phyloP scores from a whole-genome alignment of 495 filamentous ascomycete species.

The Penicillium cataractarum region DNA sequence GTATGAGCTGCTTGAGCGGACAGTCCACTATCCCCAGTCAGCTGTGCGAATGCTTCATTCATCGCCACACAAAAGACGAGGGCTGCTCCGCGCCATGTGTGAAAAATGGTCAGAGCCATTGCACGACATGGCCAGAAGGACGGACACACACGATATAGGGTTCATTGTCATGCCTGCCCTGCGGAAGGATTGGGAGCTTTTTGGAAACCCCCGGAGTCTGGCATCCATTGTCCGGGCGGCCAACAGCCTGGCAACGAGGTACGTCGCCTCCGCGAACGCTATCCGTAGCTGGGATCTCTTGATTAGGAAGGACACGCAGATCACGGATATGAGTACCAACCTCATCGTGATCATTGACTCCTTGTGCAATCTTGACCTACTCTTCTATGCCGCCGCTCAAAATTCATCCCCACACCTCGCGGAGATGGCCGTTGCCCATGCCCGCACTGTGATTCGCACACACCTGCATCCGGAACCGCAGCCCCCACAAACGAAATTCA shows the following conservation, averaged over 20 bases:
- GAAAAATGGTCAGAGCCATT: slow-evolving; percentile 22
- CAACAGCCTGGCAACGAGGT: slow-evolving; percentile 38
- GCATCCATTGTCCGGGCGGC: slow-evolving; percentile 35
- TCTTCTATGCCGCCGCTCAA: slow-evolving; percentile 12
- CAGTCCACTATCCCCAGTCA: slow-evolving; percentile 2
- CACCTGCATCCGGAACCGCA: slow-evolving; percentile 27
- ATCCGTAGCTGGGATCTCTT: slow-evolving; percentile 44
- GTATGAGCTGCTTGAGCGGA: slow-evolving; percentile 9
- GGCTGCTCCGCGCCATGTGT: slow-evolving; percentile 10
- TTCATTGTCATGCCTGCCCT: slow-evolving; percentile 43
- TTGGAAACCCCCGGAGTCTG: slow-evolving; percentile 26
- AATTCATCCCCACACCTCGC: not conserved
- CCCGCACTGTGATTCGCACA: slow-evolving; percentile 29
- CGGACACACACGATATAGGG: slow-evolving; percentile 48
- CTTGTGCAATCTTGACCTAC: slow-evolving; percentile 16
- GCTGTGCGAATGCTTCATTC: not conserved
- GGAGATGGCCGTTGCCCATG: slow-evolving; percentile 44
- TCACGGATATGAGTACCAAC: slow-evolving; percentile 5
- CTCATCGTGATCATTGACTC: slow-evolving; percentile 21
- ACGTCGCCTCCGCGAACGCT: slow-evolving; percentile 33
- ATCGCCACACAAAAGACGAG: not conserved
- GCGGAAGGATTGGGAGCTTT: slow-evolving; percentile 37
- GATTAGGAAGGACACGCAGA: not conserved
- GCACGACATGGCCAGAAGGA: slow-evolving; percentile 24
- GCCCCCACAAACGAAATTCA: not conserved